Base-by-base conservation (phyloP, 1,284 basidiomycete species). In the Leccinum pachyderme region DNA sequence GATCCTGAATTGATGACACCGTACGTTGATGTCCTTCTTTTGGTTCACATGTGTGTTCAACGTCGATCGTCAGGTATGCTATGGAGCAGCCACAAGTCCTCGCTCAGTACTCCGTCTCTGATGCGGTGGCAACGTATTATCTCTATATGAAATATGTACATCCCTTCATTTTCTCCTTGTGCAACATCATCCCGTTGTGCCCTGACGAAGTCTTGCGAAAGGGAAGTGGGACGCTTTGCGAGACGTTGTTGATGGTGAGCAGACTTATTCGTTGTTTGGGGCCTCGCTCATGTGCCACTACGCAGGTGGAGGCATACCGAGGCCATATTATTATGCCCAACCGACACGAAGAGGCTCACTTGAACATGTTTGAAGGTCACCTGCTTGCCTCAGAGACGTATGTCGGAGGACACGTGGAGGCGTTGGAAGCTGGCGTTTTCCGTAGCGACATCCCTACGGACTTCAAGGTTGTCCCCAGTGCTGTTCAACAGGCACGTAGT, bases 121-220 rank as follows among this genome's bases (percentile, higher is more conserved):
- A 99, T 80, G 97, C 97, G 1, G 97, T 99, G 5, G 97, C 97
- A 24, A 99, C 97, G 1, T 99, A 99, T 72, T 99, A 99, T 72
- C 82, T 99, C 47, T 99, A 99, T 78, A 99, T 99, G 97, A 99
- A 99, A 93, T 99, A 99, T 70, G 95, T 99, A 11, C 95, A 99
- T 68, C 97, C 97, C 0, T 99, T 99, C 82, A 95, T 99, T 66
- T 99, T 99, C 77, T 99, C 96, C 27, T 78, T 99, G 33, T 99
- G 97, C 77, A 99, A 98, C 79, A 99, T 99, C 72, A 99, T 99
- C 65, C 97, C 97, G 15, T 82, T 99, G 55, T 91, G 89, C 66
- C 95, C 97, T 2, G 97, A 99, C 65, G 97, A 99, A 63, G 97
- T 99, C 4, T 73, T 99, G 64, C 81, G 97, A 47, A 99, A 99